These are phyloP conservation scores for Pichia thaimueangensis DNA, from an alignment of 805 yeast species.

Conservation along the genomic window DNA sequence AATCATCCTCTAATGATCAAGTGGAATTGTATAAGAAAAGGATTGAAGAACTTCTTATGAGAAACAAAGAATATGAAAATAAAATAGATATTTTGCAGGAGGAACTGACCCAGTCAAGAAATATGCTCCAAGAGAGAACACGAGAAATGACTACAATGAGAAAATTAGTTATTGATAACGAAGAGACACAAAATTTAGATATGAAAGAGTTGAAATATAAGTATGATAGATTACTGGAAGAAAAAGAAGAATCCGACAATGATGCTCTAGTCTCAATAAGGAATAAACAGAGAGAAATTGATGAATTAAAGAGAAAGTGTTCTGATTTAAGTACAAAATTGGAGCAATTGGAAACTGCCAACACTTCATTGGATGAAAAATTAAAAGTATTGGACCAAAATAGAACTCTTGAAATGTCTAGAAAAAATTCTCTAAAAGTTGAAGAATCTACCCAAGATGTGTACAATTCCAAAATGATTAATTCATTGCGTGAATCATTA, in stretches of 20 bases:
- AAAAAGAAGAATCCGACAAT: conserved; percentile 52
- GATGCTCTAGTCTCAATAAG: conserved; percentile 43
- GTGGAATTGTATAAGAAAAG: conserved; percentile 53
- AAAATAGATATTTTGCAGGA: conserved; percentile 68
- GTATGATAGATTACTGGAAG: conserved; percentile 48
- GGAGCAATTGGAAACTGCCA: conserved; percentile 12
- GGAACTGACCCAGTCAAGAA: conserved; percentile 70
- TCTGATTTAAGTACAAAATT: conserved; percentile 26
- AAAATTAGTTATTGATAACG: conserved; percentile 59
- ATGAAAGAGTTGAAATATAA: conserved; percentile 52
- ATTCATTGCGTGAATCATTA: conserved; percentile 49
- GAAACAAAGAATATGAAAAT: conserved; percentile 56
- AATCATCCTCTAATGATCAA: conserved; percentile 30
- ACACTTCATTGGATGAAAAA: conserved; percentile 8
- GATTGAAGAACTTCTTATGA: conserved; percentile 64
- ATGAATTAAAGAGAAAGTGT: conserved; percentile 48
- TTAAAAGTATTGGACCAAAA: background rate
- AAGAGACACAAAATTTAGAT: conserved; percentile 47
- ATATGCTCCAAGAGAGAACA: conserved; percentile 70
- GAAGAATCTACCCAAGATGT: background rate
- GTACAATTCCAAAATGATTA: conserved; percentile 20
- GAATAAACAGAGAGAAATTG: conserved; percentile 59
- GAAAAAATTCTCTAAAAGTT: background rate
- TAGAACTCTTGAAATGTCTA: background rate
- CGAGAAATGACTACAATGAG: conserved; percentile 73